A percentile compares a stretch with the other conserved stretches of the same genome.
phyloP scores from a whole-genome alignment of 164 flowering plant genomes.

The Berberis thunbergii region DNA sequence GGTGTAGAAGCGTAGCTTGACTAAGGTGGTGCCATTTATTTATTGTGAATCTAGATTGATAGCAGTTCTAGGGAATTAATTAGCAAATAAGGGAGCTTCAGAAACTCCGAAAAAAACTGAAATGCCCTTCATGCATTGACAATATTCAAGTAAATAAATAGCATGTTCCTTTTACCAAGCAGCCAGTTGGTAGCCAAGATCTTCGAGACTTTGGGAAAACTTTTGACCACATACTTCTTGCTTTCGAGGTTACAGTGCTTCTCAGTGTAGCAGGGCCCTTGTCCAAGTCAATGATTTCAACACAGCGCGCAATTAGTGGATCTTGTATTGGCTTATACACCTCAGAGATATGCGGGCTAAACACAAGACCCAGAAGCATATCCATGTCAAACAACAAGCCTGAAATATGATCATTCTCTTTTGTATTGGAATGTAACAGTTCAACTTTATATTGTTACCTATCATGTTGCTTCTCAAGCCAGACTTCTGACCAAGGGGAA shows the following conservation, averaged over 20 bases:
- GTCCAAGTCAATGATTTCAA: slow-evolving; percentile 52
- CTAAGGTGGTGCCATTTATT: no score
- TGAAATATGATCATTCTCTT: slow-evolving; percentile 78
- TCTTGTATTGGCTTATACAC: slow-evolving; percentile 73
- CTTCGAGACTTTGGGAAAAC: slow-evolving; percentile 68
- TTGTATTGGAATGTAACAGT: no score
- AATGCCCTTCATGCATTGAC: not conserved
- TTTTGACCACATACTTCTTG: slow-evolving; percentile 63
- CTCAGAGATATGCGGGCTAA: slow-evolving; percentile 33
- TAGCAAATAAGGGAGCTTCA: not conserved
- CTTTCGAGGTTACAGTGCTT: slow-evolving; percentile 20
- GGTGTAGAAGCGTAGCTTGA: no score
- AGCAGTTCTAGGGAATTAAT: no score
- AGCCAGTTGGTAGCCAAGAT: slow-evolving; percentile 97
- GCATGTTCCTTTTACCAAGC: slow-evolving; percentile 45
- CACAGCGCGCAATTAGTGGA: slow-evolving; percentile 54
- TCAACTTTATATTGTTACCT: no score
- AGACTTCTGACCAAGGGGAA: no score
- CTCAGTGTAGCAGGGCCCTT: slow-evolving; percentile 22
- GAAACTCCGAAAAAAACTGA: not conserved
- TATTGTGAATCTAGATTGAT: no score
- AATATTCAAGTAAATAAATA: not conserved
- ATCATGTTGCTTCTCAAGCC: no score
- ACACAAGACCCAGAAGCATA: no score
- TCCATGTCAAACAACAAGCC: slow-evolving; percentile 96